Percentiles rank a stretch among this genome's conserved stretches.
Evolutionary conservation across 345 rosid species (phyloP).

Genomic region (Moricandia arvensis): DNA sequence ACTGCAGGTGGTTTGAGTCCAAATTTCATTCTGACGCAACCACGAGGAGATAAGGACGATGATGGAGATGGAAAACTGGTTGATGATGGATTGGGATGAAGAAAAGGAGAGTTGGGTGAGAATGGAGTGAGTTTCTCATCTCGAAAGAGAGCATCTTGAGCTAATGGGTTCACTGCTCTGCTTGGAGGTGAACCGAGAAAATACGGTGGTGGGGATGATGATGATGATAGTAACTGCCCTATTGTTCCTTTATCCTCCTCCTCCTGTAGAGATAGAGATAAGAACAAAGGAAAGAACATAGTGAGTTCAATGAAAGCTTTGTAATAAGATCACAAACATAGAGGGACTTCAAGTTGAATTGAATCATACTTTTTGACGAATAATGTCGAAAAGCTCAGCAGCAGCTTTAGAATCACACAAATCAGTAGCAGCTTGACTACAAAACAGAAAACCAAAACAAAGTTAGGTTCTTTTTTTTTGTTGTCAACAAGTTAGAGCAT

Average conservation of each 20-base stretch:
- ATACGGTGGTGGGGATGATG: constrained; percentile 61
- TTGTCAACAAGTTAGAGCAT: too few relatives aligned
- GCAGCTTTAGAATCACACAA: constrained; percentile 56
- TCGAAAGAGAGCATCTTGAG: constrained; percentile 79
- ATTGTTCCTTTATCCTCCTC: constrained; percentile 56
- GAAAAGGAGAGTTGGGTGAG: constrained; percentile 38
- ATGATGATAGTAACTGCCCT: constrained; percentile 47
- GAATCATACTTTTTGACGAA: constrained; percentile 46
- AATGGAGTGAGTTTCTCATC: constrained; percentile 52
- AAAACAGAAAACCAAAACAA: not conserved
- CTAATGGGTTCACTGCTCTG: constrained; percentile 77
- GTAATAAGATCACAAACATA: too few relatives aligned
- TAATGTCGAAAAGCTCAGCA: constrained; percentile 79
- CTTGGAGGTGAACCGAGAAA: constrained; percentile 88
- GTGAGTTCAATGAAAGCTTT: not conserved
- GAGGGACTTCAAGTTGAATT: not conserved
- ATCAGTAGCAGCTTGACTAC: constrained; percentile 63
- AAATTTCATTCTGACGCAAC: constrained; percentile 68
- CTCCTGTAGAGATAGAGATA: constrained; percentile 10
- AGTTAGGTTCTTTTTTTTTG: too few relatives aligned
- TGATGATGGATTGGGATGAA: constrained; percentile 26
- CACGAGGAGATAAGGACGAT: constrained; percentile 61
- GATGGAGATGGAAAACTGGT: constrained; percentile 44
- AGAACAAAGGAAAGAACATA: not conserved
- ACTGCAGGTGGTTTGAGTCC: constrained; percentile 83